A percentile compares a stretch with the other conserved stretches of the same genome.
Conservation (phyloP, 805 yeast genomes). For the Kazachstania viticola region DNA sequence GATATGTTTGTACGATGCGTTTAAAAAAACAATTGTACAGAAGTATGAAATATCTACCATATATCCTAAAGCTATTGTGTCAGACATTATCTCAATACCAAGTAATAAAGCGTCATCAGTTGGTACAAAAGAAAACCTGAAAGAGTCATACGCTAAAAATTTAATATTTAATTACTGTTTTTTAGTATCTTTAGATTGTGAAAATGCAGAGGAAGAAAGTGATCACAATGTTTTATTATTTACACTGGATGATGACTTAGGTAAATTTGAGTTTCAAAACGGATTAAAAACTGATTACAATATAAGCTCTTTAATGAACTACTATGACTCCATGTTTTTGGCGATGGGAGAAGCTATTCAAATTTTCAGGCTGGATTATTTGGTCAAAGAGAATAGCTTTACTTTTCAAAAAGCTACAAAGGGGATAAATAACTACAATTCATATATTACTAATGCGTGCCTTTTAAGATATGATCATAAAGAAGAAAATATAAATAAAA, state of each 20-base stretch:
- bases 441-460: too few species aligned
- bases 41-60: conserved; percentile 6
- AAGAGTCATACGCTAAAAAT: conserved; percentile 23
- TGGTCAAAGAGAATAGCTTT: conserved; percentile 27
- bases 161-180: conserved; percentile 28
- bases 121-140: not conserved
- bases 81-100: conserved; percentile 13
- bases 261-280: conserved; percentile 19
- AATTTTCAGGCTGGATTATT: conserved; percentile 25
- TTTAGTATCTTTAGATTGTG: conserved; percentile 26
- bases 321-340: conserved; percentile 19
- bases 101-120: conserved; percentile 2
- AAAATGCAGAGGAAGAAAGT: conserved; percentile 22
- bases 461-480: too few species aligned
- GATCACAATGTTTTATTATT: conserved; percentile 25
- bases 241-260: conserved; percentile 27
- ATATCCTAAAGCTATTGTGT: conserved; percentile 13
- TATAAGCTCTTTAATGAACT: conserved; percentile 18
- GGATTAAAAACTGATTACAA: conserved; percentile 12
- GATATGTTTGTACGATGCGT: conserved; percentile 9
- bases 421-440: too few species aligned
- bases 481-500: too few species aligned
- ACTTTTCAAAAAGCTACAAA: conserved; percentile 16
- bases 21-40: conserved; percentile 2
- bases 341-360: conserved; percentile 25